Base-by-base conservation (phyloP, 169 alveolate genomes). In the Nephromyces sp. region DNA sequence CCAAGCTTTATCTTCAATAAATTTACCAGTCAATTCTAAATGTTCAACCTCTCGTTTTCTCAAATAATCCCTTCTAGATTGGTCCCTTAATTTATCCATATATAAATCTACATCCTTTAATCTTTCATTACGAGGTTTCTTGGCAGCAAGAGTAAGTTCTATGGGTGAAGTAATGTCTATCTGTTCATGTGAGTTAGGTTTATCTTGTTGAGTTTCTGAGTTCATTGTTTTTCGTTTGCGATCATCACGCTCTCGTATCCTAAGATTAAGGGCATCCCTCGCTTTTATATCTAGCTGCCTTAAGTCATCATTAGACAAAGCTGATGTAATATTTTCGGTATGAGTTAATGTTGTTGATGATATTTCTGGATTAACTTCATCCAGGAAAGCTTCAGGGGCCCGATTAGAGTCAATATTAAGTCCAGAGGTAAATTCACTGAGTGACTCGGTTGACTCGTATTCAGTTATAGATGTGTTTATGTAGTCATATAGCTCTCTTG, bases 11-110 rank as follows among this genome's bases (percentile, higher is more conserved):
- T 92, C 96, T 65, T 86, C 90, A 72, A 96, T 86, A 53, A 90
- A 75, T 57, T 93, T 77, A 79, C 94, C 91, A 34, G 97, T 98
- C 69, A 95, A 92, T 70, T 90, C 94, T 5, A 95, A 78, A 74
- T 92, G 80, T 71, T 94, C 94, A 78, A 85, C 83, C 70, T 92
- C 98, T 70, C 99, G 89, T 68, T 86, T 87, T 79, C 90, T 94
- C 78, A 97, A 82, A 81, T 96, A 97, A 51, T 90, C 87, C 80
- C 97, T 80, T 72, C 99, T 80, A 32, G 94, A 92, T 29, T 68
- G 76, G 30, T 78, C 84, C 0, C 84, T 43, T 35, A 78, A 68
- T 52, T 79, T 72, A 65, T 43, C 66, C 68, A 71, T 34, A 66
- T 70, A 76, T 21, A 51, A 78, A 34, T 64, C 72, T 33, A 66